Conservation (phyloP, 202 grass and related monocot genomes). For the Bolboschoenoplectus hybrid region DNA sequence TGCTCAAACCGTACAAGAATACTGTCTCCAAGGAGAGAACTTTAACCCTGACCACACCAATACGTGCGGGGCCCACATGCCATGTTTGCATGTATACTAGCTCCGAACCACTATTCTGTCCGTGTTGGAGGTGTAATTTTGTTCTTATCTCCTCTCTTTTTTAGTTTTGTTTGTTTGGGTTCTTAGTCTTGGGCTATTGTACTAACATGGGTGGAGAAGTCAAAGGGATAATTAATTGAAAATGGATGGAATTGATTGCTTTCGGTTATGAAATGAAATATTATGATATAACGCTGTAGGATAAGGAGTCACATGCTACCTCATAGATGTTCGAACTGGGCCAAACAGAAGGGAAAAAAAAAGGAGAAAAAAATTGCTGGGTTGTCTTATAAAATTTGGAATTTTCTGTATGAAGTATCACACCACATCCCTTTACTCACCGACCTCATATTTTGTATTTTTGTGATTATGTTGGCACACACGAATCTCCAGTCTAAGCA, state of each 20-base stretch:
- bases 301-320: conserved; percentile 25
- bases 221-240: conserved; percentile 8
- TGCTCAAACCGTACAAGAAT: background rate
- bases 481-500: background rate
- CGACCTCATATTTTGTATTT: background rate
- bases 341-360: background rate
- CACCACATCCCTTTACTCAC: background rate
- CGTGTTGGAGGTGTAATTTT: background rate
- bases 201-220: conserved; percentile 17
- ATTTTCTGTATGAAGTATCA: background rate
- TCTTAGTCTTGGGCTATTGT: background rate
- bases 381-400: background rate
- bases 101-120: background rate
- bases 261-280: background rate
- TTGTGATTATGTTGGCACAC: background rate
- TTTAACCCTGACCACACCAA: background rate
- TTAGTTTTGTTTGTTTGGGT: background rate
- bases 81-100: conserved; percentile 3
- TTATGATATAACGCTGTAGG: background rate
- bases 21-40: background rate
- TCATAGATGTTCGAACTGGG: background rate
- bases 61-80: background rate
- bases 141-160: conserved; percentile 1
- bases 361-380: background rate
- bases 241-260: background rate